Evolutionary conservation across 306 rosid genomes (phyloP).

Genomic region (Malus sylvestris): DNA sequence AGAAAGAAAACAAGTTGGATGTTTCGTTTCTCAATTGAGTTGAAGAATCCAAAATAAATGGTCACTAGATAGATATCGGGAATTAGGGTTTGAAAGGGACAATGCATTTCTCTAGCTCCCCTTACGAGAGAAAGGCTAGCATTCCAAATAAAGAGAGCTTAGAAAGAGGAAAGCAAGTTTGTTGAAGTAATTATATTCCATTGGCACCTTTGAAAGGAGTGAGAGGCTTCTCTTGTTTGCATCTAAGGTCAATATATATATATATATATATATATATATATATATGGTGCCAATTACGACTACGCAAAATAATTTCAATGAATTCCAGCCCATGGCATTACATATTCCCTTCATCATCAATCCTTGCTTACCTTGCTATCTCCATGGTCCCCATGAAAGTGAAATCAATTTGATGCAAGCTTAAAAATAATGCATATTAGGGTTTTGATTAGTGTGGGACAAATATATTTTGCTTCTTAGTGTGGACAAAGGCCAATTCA

Average conservation of each 20-base stretch:
- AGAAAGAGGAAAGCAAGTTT: slow-evolving; percentile 9
- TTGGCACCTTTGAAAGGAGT: slow-evolving; percentile 43
- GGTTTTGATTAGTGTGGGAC: slow-evolving; percentile 11
- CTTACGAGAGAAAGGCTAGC: slow-evolving; percentile 13
- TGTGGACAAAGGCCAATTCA: slow-evolving; percentile 29
- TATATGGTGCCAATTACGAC: slow-evolving; percentile 33
- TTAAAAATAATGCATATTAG: slow-evolving; percentile 1
- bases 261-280: no score
- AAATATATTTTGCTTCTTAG: slow-evolving; percentile 31
- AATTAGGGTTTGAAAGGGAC: slow-evolving; percentile 20
- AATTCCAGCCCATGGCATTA: slow-evolving; percentile 36
- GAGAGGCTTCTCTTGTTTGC: slow-evolving; percentile 44
- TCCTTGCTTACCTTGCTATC: slow-evolving; percentile 20
- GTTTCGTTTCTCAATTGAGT: not conserved
- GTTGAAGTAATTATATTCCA: slow-evolving; percentile 33
- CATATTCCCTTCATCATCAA: slow-evolving; percentile 29
- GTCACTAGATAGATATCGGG: not conserved
- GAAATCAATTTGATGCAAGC: slow-evolving; percentile 6
- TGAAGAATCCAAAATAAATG: slow-evolving; percentile 7
- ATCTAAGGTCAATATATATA: slow-evolving; percentile 25
- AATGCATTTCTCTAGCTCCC: slow-evolving; percentile 9
- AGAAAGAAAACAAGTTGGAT: not conserved
- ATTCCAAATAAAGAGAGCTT: slow-evolving; percentile 8
- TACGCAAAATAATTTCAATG: slow-evolving; percentile 17
- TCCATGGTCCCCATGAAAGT: slow-evolving; percentile 42